Evolutionary conservation across 163 green algal genomes (phyloP).

Genomic region (Coccomyxa subellipsoidea): DNA sequence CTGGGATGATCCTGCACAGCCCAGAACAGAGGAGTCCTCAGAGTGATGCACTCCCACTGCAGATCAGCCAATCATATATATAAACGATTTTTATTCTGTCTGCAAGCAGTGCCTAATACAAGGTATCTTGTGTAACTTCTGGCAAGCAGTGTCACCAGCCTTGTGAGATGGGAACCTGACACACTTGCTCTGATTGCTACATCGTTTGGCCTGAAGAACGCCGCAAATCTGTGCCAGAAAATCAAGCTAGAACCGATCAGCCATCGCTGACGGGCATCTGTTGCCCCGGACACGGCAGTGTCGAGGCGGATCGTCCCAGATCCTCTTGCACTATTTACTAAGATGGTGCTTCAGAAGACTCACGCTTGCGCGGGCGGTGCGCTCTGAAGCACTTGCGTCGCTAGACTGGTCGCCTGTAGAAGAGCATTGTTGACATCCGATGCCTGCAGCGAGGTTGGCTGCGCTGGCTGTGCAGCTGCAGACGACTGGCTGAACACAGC

Average conservation of each 20-base stretch:
- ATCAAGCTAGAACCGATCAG: not conserved
- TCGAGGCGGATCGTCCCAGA: not conserved
- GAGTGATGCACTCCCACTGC: too few relatives aligned
- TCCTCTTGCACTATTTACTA: not conserved
- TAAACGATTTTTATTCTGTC: not conserved
- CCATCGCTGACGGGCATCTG: not conserved
- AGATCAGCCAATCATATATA: too few relatives aligned
- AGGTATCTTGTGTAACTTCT: not conserved
- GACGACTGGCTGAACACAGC: not conserved
- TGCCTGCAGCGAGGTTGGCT: not conserved
- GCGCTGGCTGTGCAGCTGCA: conserved; percentile 1
- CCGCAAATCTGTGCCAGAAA: too few relatives aligned
- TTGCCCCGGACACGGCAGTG: not conserved
- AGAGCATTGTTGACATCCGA: not conserved
- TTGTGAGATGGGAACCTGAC: too few relatives aligned
- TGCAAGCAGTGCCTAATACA: not conserved
- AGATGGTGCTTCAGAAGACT: not conserved
- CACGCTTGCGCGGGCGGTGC: not conserved
- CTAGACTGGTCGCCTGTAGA: not conserved
- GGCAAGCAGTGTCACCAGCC: too few relatives aligned
- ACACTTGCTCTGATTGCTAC: too few relatives aligned
- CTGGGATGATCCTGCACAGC: not conserved
- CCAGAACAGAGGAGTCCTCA: too few relatives aligned
- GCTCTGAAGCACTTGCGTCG: not conserved
- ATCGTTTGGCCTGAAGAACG: too few relatives aligned